phyloP scores from a whole-genome alignment of 257 asterid genomes.

The Primulina eburnea region DNA sequence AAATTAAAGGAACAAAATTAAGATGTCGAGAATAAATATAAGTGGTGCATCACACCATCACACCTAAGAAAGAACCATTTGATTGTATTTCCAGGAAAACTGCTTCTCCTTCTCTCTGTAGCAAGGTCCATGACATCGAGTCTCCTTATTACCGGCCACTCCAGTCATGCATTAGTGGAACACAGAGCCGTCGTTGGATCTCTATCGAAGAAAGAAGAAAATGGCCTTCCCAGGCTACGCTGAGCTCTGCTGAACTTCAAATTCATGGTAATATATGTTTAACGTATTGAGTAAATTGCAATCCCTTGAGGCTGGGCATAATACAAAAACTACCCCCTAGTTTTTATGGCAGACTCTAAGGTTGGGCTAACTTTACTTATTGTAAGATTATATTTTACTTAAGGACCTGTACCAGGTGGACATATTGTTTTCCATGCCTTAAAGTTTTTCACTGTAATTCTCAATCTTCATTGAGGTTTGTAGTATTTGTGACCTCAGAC shows the following conservation, averaged over 20 bases:
- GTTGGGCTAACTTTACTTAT: neutral
- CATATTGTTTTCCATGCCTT: neutral
- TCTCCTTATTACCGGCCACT: constrained; percentile 89
- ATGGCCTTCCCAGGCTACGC: constrained; percentile 76
- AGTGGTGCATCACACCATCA: constrained; percentile 2
- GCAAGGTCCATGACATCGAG: constrained; percentile 71
- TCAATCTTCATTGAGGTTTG: neutral
- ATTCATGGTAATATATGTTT: constrained; percentile 55
- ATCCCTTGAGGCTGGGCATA: neutral
- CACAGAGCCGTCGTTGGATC: constrained; percentile 86
- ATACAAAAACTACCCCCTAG: neutral
- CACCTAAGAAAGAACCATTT: constrained; percentile 22
- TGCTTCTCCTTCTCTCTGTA: constrained; percentile 70
- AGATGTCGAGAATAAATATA: neutral
- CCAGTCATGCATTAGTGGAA: constrained; percentile 80
- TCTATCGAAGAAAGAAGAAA: constrained; percentile 70
- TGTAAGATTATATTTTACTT: too few species aligned
- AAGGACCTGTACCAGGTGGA: neutral
- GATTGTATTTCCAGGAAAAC: constrained; percentile 63
- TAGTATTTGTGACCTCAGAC: neutral
- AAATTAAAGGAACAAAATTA: neutral
- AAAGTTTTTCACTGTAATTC: neutral
- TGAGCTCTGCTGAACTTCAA: constrained; percentile 61
- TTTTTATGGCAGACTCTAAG: neutral
- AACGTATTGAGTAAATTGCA: neutral